phyloP scores from a whole-genome alignment of 2,329 filamentous ascomycete species.

The Cladosporium phlei region DNA sequence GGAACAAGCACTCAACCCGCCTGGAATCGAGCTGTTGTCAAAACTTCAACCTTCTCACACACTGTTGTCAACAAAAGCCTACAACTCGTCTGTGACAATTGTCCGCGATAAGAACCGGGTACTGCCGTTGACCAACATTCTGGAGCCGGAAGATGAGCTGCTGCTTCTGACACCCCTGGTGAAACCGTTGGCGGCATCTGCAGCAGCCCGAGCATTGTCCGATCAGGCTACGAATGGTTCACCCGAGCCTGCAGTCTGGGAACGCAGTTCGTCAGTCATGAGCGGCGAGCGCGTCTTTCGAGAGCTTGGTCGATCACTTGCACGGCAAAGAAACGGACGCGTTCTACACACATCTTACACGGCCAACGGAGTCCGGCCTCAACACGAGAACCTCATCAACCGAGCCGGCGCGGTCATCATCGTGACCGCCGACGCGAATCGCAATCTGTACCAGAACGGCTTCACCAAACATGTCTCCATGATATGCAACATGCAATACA shows the following conservation, averaged over 20 bases:
- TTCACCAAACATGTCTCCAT: conserved; percentile 96
- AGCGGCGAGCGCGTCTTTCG: conserved; percentile 90
- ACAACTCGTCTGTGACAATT: conserved; percentile 88
- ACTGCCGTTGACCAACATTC: conserved; percentile 73
- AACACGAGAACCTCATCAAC: conserved; percentile 89
- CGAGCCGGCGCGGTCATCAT: conserved; percentile 84
- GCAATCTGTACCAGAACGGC: conserved; percentile 87
- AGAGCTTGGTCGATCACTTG: conserved; percentile 82
- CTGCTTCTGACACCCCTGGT: conserved; percentile 82
- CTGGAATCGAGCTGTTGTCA: conserved; percentile 70
- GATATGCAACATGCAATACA: conserved; percentile 79
- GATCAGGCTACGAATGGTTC: conserved; percentile 56
- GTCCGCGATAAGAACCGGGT: conserved; percentile 83
- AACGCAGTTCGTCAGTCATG: conserved; percentile 64
- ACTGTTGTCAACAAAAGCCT: conserved; percentile 75
- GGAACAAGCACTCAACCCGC: conserved; percentile 84
- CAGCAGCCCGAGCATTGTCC: conserved; percentile 67
- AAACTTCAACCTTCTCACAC: conserved; percentile 79
- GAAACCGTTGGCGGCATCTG: conserved; percentile 86
- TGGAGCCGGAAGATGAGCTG: conserved; percentile 83
- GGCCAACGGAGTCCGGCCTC: conserved; percentile 82
- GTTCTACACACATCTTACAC: conserved; percentile 93
- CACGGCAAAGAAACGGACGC: conserved; percentile 77
- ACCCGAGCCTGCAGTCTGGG: conserved; percentile 52
- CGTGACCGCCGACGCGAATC: conserved; percentile 87